Base-by-base conservation (phyloP, 768 basidiomycete genomes). In the Serendipita indica region DNA sequence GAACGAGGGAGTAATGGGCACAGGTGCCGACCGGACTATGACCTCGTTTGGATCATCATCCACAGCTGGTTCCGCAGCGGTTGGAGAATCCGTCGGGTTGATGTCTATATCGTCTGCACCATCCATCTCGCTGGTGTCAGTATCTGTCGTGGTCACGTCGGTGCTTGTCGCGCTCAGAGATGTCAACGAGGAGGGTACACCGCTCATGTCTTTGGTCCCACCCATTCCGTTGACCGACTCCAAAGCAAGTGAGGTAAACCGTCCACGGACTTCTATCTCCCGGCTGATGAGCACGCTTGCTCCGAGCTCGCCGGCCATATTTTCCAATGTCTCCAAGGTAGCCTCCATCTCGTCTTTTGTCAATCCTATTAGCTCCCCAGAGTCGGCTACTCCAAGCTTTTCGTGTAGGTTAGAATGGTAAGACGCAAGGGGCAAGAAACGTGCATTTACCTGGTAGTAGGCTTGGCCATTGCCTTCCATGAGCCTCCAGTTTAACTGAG, bases 401-500 rank as follows among this genome's bases (percentile, higher is more conserved):
- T 81, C 81, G 10, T 84, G 76, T 62, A n/a, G 49, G 35, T 37
- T n/a, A 37, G n/a, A 37, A 10, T 37, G 10, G 10, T 37, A 37
- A 37, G 35, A 37, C 10, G 10, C 10, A n/a, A 28, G n/a, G n/a
- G 22, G n/a, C 25, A 28, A 27, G 12, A 27, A 28, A n/a, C n/a
- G n/a, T 54, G 20, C 10, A 13, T 10, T 12, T 4, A 54, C 49
- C 64, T 91, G 89, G 62, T 91, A 91, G 67, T 86, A 83, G 0
- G 89, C 88, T 65, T 83, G 81, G 0, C 87, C 87, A 1, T 84
- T 81, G 14, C 89, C 89, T 67, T 91, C 85, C 49, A 87, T 78
- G 6, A 92, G 77, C 2, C 93, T 80, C 92, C 94, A 97, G 67
- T 94, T 92, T 70, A 96, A 80, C 71, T 97, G 93, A 0, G 93